phyloP scores from a whole-genome alignment of 257 asterid genomes.

The Paulownia fortunei region DNA sequence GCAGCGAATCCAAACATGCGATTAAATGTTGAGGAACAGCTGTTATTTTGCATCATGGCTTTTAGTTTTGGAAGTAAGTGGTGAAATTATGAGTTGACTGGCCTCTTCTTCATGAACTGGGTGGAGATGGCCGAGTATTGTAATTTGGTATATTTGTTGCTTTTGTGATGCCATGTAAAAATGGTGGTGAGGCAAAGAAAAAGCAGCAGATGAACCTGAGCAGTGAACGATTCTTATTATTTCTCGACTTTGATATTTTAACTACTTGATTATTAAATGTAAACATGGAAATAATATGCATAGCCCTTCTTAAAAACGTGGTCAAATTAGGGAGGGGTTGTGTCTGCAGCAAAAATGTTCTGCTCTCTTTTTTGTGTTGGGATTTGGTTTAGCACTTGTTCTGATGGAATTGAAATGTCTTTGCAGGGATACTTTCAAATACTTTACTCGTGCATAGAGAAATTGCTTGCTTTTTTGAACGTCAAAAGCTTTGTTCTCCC shows the following conservation, averaged over 20 bases:
- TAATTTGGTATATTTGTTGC: not conserved
- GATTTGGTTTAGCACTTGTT: not conserved
- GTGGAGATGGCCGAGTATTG: not conserved
- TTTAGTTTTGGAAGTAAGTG: not conserved
- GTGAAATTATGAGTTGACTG: not conserved
- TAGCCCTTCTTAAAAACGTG: not conserved
- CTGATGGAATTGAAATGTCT: slow-evolving; percentile 36
- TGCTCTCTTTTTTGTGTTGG: slow-evolving; percentile 1
- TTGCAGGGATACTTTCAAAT: slow-evolving; percentile 89
- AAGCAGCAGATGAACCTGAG: not conserved
- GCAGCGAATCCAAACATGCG: not conserved
- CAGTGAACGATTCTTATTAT: not conserved
- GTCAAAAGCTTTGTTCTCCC: slow-evolving; percentile 85
- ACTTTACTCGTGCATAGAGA: slow-evolving; percentile 79
- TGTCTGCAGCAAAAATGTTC: not conserved
- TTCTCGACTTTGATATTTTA: not conserved
- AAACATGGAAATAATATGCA: not conserved
- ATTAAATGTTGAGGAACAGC: not conserved
- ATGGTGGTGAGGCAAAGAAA: not conserved
- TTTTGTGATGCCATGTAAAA: not conserved
- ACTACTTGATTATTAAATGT: not conserved
- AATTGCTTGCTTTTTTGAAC: slow-evolving; percentile 70
- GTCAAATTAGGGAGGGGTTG: not conserved
- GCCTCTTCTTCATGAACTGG: not conserved
- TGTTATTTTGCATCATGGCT: not conserved